Evolutionary conservation across 805 yeast genomes (phyloP), one percentile per base, ranked within the genome.

Genomic region (Saturnispora quitensis): DNA sequence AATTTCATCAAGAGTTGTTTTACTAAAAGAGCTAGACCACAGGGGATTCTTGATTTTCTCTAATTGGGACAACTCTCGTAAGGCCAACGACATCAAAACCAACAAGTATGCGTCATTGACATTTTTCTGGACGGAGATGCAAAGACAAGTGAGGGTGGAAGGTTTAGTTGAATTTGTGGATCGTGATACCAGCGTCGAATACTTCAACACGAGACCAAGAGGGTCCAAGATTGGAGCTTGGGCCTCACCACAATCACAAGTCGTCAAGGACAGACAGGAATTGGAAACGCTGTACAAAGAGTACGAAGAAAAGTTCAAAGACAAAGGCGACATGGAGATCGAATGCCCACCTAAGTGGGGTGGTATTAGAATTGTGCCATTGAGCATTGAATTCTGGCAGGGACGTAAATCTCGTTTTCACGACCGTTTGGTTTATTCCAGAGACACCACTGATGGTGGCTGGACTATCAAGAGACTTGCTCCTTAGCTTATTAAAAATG

Each of bases 291-390:
- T 74, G 15, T 80, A 80, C 48, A 62, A 66, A 10, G 63, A 71
- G 27, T 75, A 70, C 54, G 82, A 74, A 51, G 69, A 75, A 51
- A 74, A 80, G 63, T 88, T 87, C 56, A 77, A 80, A 56, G 81
- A 75, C 40, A 38, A 56, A 8, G 56, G 58, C 38, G 84, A 76
- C 49, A 78, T 78, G 35, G 81, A 82, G 38, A 80, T 93, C 43
- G 95, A 95, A 28, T 85, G 95, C 57, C 99, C 99, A 15, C 90
- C 86, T 35, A 84, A 73, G 65, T 93, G 99, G 99, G 99, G 98
- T 50, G 99, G 99, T 0, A 65, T 93, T 47, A 76, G 96, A 62
- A 75, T 93, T 17, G 81, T 85, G 42, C 99, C 99, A 5, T 70
- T 87, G 45, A 96, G 89, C 63, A 77, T 91, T 58, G 99, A 93